These are phyloP conservation scores for Tetrapisispora phaffii DNA, from an alignment of 805 yeast genomes.

Conservation along the genomic window DNA sequence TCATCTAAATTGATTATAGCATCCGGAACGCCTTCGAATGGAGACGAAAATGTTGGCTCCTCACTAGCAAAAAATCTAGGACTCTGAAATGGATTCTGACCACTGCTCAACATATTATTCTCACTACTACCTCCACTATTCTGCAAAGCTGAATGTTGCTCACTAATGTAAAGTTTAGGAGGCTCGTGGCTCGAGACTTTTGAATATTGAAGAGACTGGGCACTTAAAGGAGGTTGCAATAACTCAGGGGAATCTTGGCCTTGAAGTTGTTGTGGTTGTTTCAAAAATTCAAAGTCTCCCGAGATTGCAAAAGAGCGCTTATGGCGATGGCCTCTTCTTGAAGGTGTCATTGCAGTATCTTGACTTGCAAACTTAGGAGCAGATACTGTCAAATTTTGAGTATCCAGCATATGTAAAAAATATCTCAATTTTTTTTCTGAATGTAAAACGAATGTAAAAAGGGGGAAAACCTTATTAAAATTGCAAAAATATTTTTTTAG, in stretches of 20 bases:
- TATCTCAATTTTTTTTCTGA: neutral
- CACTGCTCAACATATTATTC: neutral
- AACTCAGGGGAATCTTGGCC: neutral
- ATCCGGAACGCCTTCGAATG: slow-evolving; percentile 35
- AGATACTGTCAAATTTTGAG: slow-evolving; percentile 1
- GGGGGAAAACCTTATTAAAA: neutral
- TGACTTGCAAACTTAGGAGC: neutral
- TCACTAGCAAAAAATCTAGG: slow-evolving; percentile 28
- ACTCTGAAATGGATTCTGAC: slow-evolving; percentile 1
- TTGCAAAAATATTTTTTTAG: neutral
- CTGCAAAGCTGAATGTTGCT: neutral
- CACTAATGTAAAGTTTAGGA: neutral
- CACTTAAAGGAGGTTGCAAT: slow-evolving; percentile 1
- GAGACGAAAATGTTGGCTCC: slow-evolving; percentile 25
- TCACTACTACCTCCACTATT: neutral
- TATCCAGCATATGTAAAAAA: neutral
- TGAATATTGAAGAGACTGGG: neutral
- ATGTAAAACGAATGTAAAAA: neutral
- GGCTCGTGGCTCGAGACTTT: neutral
- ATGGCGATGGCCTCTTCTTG: slow-evolving; percentile 59
- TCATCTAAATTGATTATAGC: slow-evolving; percentile 50
- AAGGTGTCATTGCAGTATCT: slow-evolving; percentile 2
- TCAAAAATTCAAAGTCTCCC: slow-evolving; percentile 61
- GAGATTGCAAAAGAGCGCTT: slow-evolving; percentile 82
- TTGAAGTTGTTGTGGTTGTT: slow-evolving; percentile 2